Conservation (phyloP, 805 yeast genomes). For the Lipomyces yamadae region DNA sequence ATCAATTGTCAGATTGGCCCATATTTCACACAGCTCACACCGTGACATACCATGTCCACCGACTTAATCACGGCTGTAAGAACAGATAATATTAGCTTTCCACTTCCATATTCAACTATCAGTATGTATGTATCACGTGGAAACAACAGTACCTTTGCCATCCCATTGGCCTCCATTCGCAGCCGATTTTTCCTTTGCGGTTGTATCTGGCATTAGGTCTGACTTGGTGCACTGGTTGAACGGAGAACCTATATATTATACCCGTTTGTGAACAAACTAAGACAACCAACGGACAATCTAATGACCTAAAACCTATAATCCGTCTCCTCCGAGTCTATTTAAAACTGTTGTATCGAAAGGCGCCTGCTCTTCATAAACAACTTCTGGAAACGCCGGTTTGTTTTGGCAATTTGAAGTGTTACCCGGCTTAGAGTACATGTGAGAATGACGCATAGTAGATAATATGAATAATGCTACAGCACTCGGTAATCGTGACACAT, state of each 20-base stretch:
- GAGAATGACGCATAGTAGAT: too few relatives aligned
- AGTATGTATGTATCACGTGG: background rate
- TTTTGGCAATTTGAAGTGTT: too few relatives aligned
- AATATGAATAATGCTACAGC: too few relatives aligned
- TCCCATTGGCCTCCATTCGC: conserved; percentile 27
- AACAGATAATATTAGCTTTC: background rate
- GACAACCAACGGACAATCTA: background rate
- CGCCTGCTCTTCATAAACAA: too few relatives aligned
- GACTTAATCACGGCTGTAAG: conserved; percentile 42
- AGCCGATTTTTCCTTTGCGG: conserved; percentile 8
- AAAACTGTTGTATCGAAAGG: too few relatives aligned
- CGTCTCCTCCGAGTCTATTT: too few relatives aligned
- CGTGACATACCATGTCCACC: conserved; percentile 44
- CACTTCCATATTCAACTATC: background rate
- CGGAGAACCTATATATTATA: background rate
- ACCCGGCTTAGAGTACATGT: too few relatives aligned
- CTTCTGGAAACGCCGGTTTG: too few relatives aligned
- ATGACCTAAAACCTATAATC: too few relatives aligned
- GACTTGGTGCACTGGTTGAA: background rate
- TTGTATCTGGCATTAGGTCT: conserved; percentile 13
- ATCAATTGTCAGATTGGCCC: background rate
- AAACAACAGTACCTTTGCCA: conserved; percentile 25
- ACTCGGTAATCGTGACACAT: background rate
- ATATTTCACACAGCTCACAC: background rate
- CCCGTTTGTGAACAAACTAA: background rate